Evolutionary conservation across 441 rosid species (phyloP), one percentile per base, ranked within the genome.

Genomic region (Gossypium lobatum): DNA sequence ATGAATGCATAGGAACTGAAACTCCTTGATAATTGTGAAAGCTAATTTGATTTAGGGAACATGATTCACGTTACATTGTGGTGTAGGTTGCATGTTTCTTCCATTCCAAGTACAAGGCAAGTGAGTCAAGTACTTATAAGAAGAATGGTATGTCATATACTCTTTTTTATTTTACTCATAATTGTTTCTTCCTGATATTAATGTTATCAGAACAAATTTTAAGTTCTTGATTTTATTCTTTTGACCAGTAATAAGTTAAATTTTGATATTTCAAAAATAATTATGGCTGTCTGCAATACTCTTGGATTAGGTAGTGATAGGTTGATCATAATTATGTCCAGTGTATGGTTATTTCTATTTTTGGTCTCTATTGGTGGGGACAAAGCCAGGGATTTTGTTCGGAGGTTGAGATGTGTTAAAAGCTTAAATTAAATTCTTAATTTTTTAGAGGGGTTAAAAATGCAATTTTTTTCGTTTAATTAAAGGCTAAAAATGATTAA

Each of bases 41-140:
- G 3, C 14, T 39, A 64, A 64, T 11, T 20, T 57, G 17, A 58
- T 64, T 34, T 5, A 48, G 4, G 34, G 16, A 2, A 21, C 59
- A 31, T 2, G 57, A 45, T 66, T 63, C 6, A 69, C 68, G 73
- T 23, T 66, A 20, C 1, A 34, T 72, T 54, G 13, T 60, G 69
- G 55, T 87, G 68, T 78, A 89, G 93, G 77, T 87, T 74, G 85
- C 93, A 4, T 89, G 93, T 77, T 79, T 73, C 65, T 50, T 89
- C 57, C 93, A 87, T 77, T 46, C 86, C 75, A 89, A 76, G 77
- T 89, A 84, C 83, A 87, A 82, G 79, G 81, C 93, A 3, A 70
- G 87, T 7, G 83, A 77, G 37, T 89, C 93, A 34, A 86, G 82
- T 73, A 82, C 89, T 71, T 86, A 87, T 75, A 73, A 77, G 80